These are phyloP conservation scores for Ampelomyces quisqualis DNA, from an alignment of 2,329 filamentous ascomycete genomes.

Conservation along the genomic window DNA sequence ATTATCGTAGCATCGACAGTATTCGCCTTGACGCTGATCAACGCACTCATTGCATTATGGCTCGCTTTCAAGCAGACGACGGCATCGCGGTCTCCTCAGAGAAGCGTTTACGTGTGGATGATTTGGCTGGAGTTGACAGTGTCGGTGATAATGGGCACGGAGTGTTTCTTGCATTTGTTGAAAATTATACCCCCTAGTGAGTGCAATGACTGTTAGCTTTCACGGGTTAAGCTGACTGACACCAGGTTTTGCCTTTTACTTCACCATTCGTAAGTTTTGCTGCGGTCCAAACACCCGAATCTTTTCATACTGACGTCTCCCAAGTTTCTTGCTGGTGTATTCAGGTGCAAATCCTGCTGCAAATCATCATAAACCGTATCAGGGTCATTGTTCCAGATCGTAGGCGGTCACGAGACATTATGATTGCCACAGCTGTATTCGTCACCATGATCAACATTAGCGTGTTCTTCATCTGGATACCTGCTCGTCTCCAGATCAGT, in stretches of 20 bases:
- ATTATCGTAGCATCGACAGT: conserved; percentile 36
- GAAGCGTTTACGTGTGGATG: conserved; percentile 51
- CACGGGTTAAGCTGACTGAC: conserved; percentile 1
- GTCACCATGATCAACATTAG: conserved; percentile 44
- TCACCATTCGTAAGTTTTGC: conserved; percentile 27
- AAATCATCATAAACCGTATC: conserved; percentile 47
- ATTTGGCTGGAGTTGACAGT: conserved; percentile 52
- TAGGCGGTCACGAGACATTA: conserved; percentile 33
- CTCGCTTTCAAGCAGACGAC: conserved; percentile 34
- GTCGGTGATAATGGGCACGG: conserved; percentile 47
- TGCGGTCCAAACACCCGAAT: too few relatives aligned
- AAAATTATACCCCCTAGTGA: conserved; percentile 39
- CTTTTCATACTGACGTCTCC: conserved; percentile 2
- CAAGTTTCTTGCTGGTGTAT: conserved; percentile 43
- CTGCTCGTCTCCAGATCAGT: conserved; percentile 40
- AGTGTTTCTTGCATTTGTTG: conserved; percentile 42
- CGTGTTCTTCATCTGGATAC: conserved; percentile 46
- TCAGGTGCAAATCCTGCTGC: conserved; percentile 42
- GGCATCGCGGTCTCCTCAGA: conserved; percentile 27
- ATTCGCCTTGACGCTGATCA: conserved; percentile 33
- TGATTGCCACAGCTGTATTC: conserved; percentile 40
- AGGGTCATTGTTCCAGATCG: conserved; percentile 40
- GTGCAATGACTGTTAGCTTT: neutral
- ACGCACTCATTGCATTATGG: conserved; percentile 33
- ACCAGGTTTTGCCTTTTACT: conserved; percentile 39